Base-by-base conservation (phyloP, 331 rosid genomes). In the Malus hybrid region DNA sequence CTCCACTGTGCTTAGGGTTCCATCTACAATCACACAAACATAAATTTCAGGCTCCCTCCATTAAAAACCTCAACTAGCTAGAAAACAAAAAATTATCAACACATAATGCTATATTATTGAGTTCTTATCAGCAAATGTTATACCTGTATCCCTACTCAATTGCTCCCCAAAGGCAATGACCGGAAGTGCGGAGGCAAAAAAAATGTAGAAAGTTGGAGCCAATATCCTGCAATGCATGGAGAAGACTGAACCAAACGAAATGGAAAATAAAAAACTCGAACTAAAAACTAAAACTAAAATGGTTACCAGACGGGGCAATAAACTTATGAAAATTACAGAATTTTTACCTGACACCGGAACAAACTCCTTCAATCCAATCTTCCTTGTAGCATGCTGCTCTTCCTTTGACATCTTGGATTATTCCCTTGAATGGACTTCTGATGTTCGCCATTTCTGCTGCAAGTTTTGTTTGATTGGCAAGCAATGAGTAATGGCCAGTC, bases 161-260 rank as follows among this genome's bases (percentile, higher is more conserved):
- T 93, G 98, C 81, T 90, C 97, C 65, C 98, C 98, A 69, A 93
- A 93, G 76, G 96, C 96, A 78, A 93, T 93, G 62, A 93, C 98
- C 12, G 98, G 98, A 52, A 91, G 97, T 61, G 97, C 98, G 81
- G 98, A 93, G 70, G 98, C 98, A 76, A 91, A 93, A 83, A 93
- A 93, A 72, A 93, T 88, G 80, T 93, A 93, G 88, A 89, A 85
- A 32, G 97, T 91, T 27, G 98, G 98, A 84, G 97, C 98, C 80
- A 91, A 83, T 69, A 91, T 87, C 82, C 97, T 93, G 88, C 63
- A 39, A 85, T 66, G 18, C 22, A 60, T 78, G 39, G 70, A 59
- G 29, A 32, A 14, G 64, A 68, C 27, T 50, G 59, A 61, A 75
- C 81, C 64, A 80, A 33, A 80, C 59, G 20, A 54, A 54, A 16